Evolutionary conservation across 1,284 basidiomycete species (phyloP), one percentile per base, ranked within the genome.

Genomic region (Moesziomyces aphidis): DNA sequence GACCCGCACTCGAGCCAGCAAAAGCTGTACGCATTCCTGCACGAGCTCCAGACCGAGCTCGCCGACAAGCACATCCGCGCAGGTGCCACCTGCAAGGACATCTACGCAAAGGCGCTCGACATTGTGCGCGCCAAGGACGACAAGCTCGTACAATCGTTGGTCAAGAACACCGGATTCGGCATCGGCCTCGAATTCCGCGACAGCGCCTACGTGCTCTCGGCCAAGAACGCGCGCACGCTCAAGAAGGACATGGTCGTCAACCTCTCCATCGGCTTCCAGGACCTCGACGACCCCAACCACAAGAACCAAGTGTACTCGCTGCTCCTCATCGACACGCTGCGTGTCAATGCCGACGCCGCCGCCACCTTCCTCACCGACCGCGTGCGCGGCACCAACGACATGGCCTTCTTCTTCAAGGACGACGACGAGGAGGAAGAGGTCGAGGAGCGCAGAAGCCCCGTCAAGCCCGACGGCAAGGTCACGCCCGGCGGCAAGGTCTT

Each of bases 91-190:
- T 88, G 90, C 55, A 91, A 91, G 59, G 94, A 96, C 57, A 87
- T 95, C 24, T 95, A 96, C 85, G 89, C 91, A 60, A 89, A 90
- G 69, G 91, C 94, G 2, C 69, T 92, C n/a, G 87, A 89, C 17
- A 92, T 89, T 73, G 86, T 98, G 26, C 89, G 89, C 74, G 89
- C 89, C 52, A 93, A 93, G 85, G 91, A 91, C 50, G 90, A 92
- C 3, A 92, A 93, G 43, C 86, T 98, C 2, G 93, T 93, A 69
- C 90, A 90, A 75, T 86, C 92, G 71, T 93, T 98, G 65, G 90
- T 92, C 49, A 99, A 97, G 87, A 94, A 90, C 75, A 87, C 95
- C 55, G 96, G 96, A 7, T 97, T 96, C 85, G 93, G 91, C 28
- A 80, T 66, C 42, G 64, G 62, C 8, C 79, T 97, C 83, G 96